Conservation (phyloP, 257 asterid species). For the Solanum virginianum region DNA sequence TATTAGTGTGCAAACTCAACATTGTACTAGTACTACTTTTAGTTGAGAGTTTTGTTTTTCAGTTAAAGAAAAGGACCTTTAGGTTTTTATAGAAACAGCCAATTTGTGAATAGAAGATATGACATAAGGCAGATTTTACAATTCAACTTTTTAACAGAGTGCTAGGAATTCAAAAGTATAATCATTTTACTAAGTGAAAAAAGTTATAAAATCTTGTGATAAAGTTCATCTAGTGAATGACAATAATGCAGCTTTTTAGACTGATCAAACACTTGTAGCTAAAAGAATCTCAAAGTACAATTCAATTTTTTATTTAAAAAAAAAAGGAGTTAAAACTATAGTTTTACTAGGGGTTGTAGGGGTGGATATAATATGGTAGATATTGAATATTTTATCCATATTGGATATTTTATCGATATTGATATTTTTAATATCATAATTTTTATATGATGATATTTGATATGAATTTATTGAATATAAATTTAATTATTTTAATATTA, state of each 20-base stretch:
- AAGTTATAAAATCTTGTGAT: neutral
- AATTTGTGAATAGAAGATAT: neutral
- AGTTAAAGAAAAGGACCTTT: neutral
- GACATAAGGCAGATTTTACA: neutral
- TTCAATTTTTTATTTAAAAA: neutral
- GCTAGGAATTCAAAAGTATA: neutral
- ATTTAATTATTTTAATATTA: too few relatives aligned
- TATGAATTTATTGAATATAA: too few relatives aligned
- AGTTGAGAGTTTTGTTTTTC: neutral
- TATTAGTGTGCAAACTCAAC: neutral
- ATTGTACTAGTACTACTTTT: neutral
- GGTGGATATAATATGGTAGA: too few relatives aligned
- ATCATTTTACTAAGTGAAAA: neutral
- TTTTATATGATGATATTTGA: too few relatives aligned
- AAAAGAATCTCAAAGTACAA: neutral
- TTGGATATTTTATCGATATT: too few relatives aligned
- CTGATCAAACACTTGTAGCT: neutral
- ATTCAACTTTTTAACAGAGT: neutral
- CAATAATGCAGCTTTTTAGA: neutral
- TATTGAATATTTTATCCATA: too few relatives aligned
- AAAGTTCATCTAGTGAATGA: neutral
- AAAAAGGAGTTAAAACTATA: too few relatives aligned
- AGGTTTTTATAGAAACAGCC: neutral
- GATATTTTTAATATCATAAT: too few relatives aligned
- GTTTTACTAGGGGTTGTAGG: too few relatives aligned